These are phyloP conservation scores for Cytospora paraplurivora DNA, from an alignment of 2,329 filamentous ascomycete genomes.

Conservation along the genomic window DNA sequence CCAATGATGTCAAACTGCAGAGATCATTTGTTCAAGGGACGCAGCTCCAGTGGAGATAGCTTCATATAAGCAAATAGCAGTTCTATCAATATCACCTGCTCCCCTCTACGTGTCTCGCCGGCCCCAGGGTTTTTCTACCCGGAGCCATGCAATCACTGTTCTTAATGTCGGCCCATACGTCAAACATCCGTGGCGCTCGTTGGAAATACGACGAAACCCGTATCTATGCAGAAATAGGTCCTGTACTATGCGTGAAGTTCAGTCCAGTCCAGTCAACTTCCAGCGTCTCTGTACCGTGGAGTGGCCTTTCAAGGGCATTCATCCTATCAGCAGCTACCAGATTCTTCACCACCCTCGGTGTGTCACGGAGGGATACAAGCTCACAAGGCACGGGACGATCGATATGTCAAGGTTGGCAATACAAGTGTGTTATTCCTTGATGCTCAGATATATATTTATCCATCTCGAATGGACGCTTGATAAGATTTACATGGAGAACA, in stretches of 20 bases:
- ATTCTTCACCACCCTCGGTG: no score
- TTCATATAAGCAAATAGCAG: not conserved
- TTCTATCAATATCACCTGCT: not conserved
- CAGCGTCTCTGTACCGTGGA: no score
- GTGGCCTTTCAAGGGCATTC: no score
- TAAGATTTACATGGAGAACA: not conserved
- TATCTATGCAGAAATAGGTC: no score
- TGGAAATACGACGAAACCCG: no score
- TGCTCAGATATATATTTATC: not conserved
- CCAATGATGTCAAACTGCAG: no score
- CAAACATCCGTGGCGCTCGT: no score
- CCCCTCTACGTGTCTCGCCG: not conserved
- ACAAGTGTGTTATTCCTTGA: not conserved
- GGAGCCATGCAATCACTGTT: not conserved
- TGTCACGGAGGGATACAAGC: not conserved
- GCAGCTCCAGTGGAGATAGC: no score
- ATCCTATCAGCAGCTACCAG: no score
- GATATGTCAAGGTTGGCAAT: not conserved
- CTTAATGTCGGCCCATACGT: not conserved
- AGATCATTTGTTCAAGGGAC: no score
- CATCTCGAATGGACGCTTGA: not conserved
- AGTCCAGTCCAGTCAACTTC: no score
- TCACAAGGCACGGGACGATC: not conserved
- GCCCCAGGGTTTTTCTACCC: not conserved
- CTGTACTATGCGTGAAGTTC: no score